Conservation (phyloP, 768 basidiomycete species). For the Kwoniella bestiolae region DNA sequence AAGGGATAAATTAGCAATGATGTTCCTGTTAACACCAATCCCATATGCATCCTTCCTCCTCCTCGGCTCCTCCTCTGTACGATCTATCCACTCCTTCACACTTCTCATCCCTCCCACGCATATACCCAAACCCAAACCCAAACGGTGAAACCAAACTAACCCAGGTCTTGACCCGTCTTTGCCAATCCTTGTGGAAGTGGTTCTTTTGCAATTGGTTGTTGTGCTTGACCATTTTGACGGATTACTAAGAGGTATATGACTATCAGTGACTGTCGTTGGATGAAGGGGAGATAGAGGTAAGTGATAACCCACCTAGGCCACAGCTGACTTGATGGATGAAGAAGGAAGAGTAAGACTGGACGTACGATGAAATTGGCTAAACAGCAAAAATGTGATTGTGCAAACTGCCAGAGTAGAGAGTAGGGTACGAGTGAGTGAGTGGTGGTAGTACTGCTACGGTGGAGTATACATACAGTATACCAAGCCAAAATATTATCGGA, state of each 20-base stretch:
- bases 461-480: neutral
- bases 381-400: neutral
- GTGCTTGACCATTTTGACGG: conserved; percentile 52
- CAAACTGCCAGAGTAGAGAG: conserved; percentile 8
- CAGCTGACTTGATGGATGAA: conserved; percentile 34
- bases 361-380: conserved; percentile 1
- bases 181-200: conserved; percentile 90
- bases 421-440: neutral
- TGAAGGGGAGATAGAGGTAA: neutral
- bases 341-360: conserved; percentile 18
- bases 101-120: neutral
- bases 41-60: neutral
- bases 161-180: conserved; percentile 60
- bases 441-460: neutral
- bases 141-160: conserved; percentile 21
- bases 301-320: conserved; percentile 20
- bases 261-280: neutral
- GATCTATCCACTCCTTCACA: neutral
- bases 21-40: neutral
- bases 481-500: conserved; percentile 8
- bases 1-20: conserved; percentile 63
- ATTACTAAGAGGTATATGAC: neutral
- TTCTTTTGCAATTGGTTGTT: conserved; percentile 56
- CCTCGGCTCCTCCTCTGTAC: neutral
- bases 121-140: neutral